Evolutionary conservation across 2,329 filamentous ascomycete species (phyloP), one percentile per base, ranked within the genome.

Genomic region (Talaromyces sp.): DNA sequence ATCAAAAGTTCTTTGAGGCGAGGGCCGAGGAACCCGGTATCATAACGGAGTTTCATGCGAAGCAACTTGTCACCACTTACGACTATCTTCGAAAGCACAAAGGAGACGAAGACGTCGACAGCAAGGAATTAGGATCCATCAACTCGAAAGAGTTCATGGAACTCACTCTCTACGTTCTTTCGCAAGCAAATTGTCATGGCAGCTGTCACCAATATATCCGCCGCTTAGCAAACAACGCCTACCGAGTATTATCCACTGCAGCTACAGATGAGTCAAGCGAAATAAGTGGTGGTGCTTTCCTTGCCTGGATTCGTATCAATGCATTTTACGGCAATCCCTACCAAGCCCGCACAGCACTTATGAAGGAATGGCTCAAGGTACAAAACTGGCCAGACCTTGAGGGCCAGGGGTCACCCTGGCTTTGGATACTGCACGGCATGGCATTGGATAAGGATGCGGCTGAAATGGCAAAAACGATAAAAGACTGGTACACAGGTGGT

Each of bases 21-120:
- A 90, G 76, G 68, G 80, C 65, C 70, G 78, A 70, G 77, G 80
- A 67, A 72, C 80, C 69, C 72, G 83, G 67, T 70, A 82, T 60
- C 72, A 92, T 74, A 87, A 91, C 76, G 82, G 86, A 70, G 83
- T 88, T 48, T 64, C 89, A 95, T 71, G 89, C 90, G 0, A 76
- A 82, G n/a, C 81, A 87, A 69, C 82, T 85, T 22, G 73, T 83
- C 35, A 77, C 82, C 45, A 86, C 92, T 50, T 84, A 91, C 65
- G 77, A 83, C 24, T 85, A 92, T 73, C 79, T 92, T 62, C 77
- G 52, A 57, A 41, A 37, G 16, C 48, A 62, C 11, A 54, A 83
- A 68, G 76, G 72, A 59, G 74, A 68, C 41, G 72, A 75, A 52
- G 63, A 68, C 14, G 71, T 74, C 22, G 48, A 78, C 58, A 73